phyloP scores from a whole-genome alignment of 139 green algal genomes.

The Marvania coccoides region DNA sequence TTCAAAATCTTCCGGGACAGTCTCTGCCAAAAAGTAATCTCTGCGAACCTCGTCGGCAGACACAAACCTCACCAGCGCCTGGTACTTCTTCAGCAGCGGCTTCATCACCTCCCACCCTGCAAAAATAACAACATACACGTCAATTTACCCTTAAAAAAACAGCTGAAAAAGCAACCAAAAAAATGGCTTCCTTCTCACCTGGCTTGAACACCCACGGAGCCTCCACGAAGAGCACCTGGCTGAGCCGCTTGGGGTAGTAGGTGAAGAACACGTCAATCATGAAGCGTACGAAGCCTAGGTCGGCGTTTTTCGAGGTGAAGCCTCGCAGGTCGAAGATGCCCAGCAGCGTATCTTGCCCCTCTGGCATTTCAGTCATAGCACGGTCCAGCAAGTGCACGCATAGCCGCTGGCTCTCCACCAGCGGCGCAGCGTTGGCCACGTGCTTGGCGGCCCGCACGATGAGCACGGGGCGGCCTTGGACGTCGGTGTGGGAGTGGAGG shows the following conservation, averaged over 20 bases:
- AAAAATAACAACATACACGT: too few relatives aligned
- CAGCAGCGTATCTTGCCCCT: conserved; percentile 69
- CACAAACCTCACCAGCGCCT: conserved; percentile 67
- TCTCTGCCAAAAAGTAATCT: conserved; percentile 69
- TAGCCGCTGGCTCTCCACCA: conserved; percentile 60
- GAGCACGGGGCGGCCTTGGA: conserved; percentile 72
- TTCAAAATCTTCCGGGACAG: conserved; percentile 51
- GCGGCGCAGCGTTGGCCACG: conserved; percentile 42
- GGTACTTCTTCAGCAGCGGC: conserved; percentile 75
- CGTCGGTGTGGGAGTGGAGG: conserved; percentile 66
- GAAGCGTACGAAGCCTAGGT: conserved; percentile 82
- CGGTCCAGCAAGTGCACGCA: conserved; percentile 62
- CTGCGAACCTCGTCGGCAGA: conserved; percentile 40
- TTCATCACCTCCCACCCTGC: conserved; percentile 85
- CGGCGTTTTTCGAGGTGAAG: conserved; percentile 74
- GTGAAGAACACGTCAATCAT: conserved; percentile 93
- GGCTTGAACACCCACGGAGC: conserved; percentile 88
- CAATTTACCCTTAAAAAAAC: too few relatives aligned
- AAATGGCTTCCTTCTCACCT: too few relatives aligned
- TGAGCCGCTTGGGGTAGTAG: conserved; percentile 86
- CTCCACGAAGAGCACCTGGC: conserved; percentile 89
- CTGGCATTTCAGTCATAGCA: conserved; percentile 41
- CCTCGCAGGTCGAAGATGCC: conserved; percentile 88
- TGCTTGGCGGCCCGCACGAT: conserved; percentile 60
- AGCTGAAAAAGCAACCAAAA: too few relatives aligned